Base-by-base conservation (phyloP, 2,329 filamentous ascomycete genomes). In the Dactylellina sp. region DNA sequence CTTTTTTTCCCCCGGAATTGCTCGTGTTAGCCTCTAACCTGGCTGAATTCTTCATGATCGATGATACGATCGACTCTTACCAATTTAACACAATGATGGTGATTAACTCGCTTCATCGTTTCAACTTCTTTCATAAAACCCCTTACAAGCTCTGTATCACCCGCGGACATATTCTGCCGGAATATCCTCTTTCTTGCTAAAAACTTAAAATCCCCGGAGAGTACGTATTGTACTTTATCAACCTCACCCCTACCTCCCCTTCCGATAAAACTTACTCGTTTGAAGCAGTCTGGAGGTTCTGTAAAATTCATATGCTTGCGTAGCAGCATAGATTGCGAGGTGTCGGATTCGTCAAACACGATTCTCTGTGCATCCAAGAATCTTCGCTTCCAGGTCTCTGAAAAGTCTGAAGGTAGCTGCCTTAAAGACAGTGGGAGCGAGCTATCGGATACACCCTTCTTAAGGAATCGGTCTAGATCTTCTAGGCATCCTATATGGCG, bases 341-440 rank as follows among this genome's bases (percentile, higher is more conserved):
- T n/a, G 42, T 75, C 63, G 5, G 77, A 76, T 28, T 80, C 76
- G 2, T 78, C 79, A 18, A 79, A 53, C 0, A 80, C 77, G 5
- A 78, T 14, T 25, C 24, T 16, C 44, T 80, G 79, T 14, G 60
- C 40, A 12, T 76, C 50, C 1, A 79, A 55, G 71, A 80, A 77
- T 11, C 60, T 42, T 1, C 55, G 14, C 5, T 75, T 76, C 16
- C 76, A 40, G 1, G 28, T 61, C 1, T 76, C 74, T 24, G 56
- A 55, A 1, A 80, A 57, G 20, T 49, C 68, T 20, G 28, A 35
- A 1, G 79, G 79, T n/a, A 80, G 68, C n/a, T 60, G 37, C 14
- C 39, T 61, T 4, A 32, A 16, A 7, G 71, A 64, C 35, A 80
- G 75, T 6, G 79, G 79, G 42, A 81, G 79, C 72, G 74, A 80